Conservation (phyloP, 140 eudicot species). For the Cichorium intybus region DNA sequence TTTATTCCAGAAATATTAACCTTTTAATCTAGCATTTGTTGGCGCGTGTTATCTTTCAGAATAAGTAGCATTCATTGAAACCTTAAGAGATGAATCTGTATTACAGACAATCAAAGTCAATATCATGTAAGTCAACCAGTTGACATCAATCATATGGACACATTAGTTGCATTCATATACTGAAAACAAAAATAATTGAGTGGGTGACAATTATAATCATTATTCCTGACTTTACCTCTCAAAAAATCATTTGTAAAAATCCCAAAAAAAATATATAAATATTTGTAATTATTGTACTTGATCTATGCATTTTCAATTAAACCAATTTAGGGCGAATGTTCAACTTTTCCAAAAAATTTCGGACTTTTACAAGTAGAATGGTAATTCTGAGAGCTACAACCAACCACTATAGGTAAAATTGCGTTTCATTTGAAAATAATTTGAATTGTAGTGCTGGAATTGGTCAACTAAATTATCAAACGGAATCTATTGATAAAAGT, state of each 20-base stretch:
- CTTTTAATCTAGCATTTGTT: conserved; percentile 9
- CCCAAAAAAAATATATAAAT: not conserved
- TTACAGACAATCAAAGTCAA: conserved; percentile 29
- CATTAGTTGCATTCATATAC: not conserved
- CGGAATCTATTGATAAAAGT: not conserved
- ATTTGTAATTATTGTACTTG: not conserved
- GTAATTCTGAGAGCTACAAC: not conserved
- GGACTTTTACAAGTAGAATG: not conserved
- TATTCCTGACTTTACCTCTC: not conserved
- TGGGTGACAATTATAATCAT: not conserved
- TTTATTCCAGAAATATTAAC: conserved; percentile 19
- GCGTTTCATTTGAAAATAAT: not conserved
- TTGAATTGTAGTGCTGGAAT: not conserved
- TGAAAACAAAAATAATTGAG: conserved; percentile 4
- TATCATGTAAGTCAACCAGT: conserved; percentile 27
- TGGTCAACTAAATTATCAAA: conserved; percentile 22
- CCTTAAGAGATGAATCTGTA: conserved; percentile 28
- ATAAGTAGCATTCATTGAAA: not conserved
- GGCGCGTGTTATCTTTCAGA: conserved; percentile 14
- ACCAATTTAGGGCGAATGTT: conserved; percentile 8
- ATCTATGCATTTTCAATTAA: not conserved
- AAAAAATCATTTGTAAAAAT: not conserved
- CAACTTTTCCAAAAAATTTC: no score
- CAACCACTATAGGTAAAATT: not conserved
- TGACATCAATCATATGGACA: conserved; percentile 29